Conservation (phyloP, 139 green algal genomes). For the Ettlia oleoabundans region DNA sequence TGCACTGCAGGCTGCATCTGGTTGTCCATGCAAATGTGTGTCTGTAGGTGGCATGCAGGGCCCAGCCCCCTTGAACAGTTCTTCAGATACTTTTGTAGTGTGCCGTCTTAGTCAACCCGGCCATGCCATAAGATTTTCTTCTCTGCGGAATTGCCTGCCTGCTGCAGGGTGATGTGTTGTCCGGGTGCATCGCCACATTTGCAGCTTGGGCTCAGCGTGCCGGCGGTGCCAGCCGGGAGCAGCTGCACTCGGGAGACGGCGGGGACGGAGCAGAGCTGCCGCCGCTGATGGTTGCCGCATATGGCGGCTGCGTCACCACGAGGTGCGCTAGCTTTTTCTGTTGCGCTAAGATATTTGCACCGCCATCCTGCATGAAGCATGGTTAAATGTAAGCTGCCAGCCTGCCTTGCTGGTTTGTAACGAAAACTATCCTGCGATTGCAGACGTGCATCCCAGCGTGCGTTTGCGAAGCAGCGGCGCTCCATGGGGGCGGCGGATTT, state of each 20-base stretch:
- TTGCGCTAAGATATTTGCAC: no score
- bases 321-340: no score
- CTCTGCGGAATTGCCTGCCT: neutral
- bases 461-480: slow-evolving; percentile 36
- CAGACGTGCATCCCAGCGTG: slow-evolving; percentile 18
- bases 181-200: slow-evolving; percentile 61
- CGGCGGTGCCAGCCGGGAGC: neutral
- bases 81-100: no score
- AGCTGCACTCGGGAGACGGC: slow-evolving; percentile 9
- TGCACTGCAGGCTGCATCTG: neutral
- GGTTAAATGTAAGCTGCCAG: neutral
- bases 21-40: neutral
- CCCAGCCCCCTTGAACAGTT: no score
- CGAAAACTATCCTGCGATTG: neutral
- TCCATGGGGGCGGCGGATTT: slow-evolving; percentile 49
- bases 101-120: no score
- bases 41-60: neutral
- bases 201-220: slow-evolving; percentile 51
- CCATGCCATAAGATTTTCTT: no score
- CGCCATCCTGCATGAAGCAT: neutral
- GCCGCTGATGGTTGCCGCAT: slow-evolving; percentile 50
- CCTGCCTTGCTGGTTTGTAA: neutral
- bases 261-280: neutral
- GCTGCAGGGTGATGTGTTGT: slow-evolving; percentile 66
- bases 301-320: slow-evolving; percentile 42